These are phyloP conservation scores for Ascoidea rubescens DNA, from an alignment of 805 yeast species.

Conservation along the genomic window DNA sequence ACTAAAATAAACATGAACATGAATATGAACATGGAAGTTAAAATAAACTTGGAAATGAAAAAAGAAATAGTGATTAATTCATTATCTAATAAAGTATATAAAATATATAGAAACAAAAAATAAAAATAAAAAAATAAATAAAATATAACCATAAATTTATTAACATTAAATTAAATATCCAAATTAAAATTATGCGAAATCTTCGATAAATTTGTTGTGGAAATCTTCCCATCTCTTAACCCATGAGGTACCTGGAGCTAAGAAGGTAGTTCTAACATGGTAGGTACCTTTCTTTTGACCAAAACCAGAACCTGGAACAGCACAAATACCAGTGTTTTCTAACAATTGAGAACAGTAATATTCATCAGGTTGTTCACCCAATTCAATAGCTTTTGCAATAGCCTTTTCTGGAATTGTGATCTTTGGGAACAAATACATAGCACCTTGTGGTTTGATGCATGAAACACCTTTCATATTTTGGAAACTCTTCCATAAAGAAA, in stretches of 20 bases:
- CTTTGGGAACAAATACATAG: slow-evolving; percentile 92
- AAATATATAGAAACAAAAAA: neutral
- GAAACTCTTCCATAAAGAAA: slow-evolving; percentile 55
- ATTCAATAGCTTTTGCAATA: slow-evolving; percentile 40
- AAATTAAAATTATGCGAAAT: slow-evolving; percentile 21
- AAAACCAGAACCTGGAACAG: slow-evolving; percentile 95
- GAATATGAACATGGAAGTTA: no score
- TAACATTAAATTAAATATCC: no score
- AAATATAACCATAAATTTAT: no score
- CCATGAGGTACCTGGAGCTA: slow-evolving; percentile 93
- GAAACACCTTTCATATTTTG: slow-evolving; percentile 63
- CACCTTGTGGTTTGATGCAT: slow-evolving; percentile 90
- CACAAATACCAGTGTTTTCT: slow-evolving; percentile 87
- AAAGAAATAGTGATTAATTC: no score
- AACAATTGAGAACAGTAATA: slow-evolving; percentile 76
- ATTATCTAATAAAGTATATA: neutral
- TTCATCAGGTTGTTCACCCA: slow-evolving; percentile 62
- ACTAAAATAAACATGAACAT: no score
- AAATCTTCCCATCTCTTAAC: slow-evolving; percentile 64
- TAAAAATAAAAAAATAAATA: no score
- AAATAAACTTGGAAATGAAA: no score
- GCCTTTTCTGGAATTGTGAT: slow-evolving; percentile 54
- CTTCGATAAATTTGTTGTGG: slow-evolving; percentile 56
- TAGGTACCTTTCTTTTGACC: slow-evolving; percentile 84
- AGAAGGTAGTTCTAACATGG: slow-evolving; percentile 91